Evolutionary conservation across 306 rosid genomes (phyloP).

Genomic region (Crotalaria pallida): DNA sequence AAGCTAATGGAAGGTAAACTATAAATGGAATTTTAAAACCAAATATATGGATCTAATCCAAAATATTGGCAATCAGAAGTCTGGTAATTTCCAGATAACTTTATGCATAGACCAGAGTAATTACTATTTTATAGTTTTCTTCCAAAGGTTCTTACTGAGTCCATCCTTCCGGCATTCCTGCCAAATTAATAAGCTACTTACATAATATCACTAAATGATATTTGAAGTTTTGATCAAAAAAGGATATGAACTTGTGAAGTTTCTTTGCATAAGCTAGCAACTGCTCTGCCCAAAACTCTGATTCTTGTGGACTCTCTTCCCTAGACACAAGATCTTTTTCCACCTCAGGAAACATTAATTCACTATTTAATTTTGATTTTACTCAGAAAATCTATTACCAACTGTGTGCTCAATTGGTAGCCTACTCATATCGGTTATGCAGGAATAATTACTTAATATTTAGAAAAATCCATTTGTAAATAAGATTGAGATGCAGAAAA

Average conservation of each 20-base stretch:
- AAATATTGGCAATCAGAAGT: slow-evolving; percentile 9
- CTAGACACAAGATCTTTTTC: not conserved
- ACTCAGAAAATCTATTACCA: not conserved
- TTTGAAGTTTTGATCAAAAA: not conserved
- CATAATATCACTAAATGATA: not conserved
- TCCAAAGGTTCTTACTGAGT: not conserved
- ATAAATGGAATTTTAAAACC: slow-evolving; percentile 8
- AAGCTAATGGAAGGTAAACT: not conserved
- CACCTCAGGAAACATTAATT: not conserved
- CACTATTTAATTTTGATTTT: not conserved
- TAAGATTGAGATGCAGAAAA: not conserved
- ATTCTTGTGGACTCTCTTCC: slow-evolving; percentile 3
- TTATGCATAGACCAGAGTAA: slow-evolving; percentile 11
- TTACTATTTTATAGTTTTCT: slow-evolving; percentile 14
- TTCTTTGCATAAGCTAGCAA: not conserved
- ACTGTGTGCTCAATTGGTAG: not conserved
- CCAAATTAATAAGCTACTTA: not conserved
- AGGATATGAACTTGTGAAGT: not conserved
- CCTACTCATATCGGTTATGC: slow-evolving; percentile 6
- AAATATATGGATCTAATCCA: not conserved
- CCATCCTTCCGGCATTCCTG: not conserved
- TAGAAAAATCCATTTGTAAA: not conserved
- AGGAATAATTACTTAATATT: not conserved
- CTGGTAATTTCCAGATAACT: not conserved
- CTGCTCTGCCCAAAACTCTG: not conserved